Percentiles rank a stretch among this genome's conserved stretches.
These are phyloP conservation scores for Aspergillus taichungensis DNA, from an alignment of 495 filamentous ascomycete species.

Conservation along the genomic window DNA sequence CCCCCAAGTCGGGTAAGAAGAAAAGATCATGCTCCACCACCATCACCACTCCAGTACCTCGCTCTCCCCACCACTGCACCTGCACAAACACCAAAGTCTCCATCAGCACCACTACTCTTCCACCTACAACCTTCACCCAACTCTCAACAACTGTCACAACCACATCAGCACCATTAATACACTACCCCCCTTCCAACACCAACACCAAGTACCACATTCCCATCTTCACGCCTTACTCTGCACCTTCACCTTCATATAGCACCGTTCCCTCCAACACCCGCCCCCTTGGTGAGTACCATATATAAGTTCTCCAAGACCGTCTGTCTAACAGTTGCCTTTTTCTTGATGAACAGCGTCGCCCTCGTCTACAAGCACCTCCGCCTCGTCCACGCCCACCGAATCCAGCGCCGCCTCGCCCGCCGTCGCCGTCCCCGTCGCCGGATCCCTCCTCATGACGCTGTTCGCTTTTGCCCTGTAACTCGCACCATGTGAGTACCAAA, in stretches of 20 bases:
- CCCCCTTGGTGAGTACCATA: background rate
- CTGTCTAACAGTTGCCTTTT: background rate
- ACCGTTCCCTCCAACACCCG: conserved; percentile 1
- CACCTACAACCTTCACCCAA: no score
- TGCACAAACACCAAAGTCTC: conserved; percentile 3
- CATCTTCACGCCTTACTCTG: background rate
- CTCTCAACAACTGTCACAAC: no score
- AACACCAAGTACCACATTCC: background rate
- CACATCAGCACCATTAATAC: no score
- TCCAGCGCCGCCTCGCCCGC: conserved; percentile 8
- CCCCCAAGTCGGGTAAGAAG: conserved; percentile 12
- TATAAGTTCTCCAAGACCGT: background rate
- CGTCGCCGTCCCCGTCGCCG: conserved; percentile 16
- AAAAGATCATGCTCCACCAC: conserved; percentile 2
- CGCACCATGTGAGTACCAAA: background rate
- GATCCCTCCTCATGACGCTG: conserved; percentile 10
- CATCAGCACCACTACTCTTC: no score
- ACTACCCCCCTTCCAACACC: background rate
- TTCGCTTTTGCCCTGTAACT: conserved; percentile 11
- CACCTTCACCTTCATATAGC: conserved; percentile 4
- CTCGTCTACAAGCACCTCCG: conserved; percentile 5
- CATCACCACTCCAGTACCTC: background rate
- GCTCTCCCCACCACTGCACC: conserved; percentile 2
- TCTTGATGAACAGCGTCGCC: background rate
- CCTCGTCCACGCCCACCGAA: conserved; percentile 2